These are phyloP conservation scores for Fusarium phyllophilum DNA, from an alignment of 2,329 filamentous ascomycete species.

Conservation along the genomic window DNA sequence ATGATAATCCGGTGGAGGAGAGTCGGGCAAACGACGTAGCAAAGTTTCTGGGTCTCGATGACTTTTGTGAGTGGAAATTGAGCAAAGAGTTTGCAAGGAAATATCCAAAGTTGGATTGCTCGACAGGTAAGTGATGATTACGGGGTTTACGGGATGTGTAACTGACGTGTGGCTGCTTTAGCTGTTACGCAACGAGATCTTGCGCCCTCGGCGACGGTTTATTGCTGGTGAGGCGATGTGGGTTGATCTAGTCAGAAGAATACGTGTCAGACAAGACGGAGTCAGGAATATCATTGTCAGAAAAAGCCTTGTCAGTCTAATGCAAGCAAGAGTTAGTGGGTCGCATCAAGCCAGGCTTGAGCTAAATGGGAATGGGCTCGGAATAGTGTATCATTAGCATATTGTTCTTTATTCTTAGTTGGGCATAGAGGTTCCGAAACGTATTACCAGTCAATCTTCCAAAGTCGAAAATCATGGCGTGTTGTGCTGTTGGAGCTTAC, in stretches of 20 bases:
- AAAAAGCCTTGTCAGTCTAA: background rate
- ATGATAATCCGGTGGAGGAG: background rate
- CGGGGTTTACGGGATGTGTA: fast-evolving
- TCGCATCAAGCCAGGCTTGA: background rate
- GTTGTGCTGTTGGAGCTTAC: background rate
- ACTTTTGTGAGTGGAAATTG: background rate
- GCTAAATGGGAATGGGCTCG: background rate
- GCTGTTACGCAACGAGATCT: background rate
- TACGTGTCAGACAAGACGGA: background rate
- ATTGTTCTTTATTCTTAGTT: background rate
- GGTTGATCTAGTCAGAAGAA: background rate
- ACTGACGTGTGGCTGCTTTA: background rate
- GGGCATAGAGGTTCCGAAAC: too few relatives aligned
- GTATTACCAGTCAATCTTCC: background rate
- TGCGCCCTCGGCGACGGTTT: background rate
- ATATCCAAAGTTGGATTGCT: background rate
- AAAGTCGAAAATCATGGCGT: background rate
- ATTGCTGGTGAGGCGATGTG: background rate
- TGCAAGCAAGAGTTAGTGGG: background rate
- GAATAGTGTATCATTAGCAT: background rate
- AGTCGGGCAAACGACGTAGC: background rate
- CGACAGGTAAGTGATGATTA: background rate
- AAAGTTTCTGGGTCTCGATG: background rate
- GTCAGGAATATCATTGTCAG: background rate
- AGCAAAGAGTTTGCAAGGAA: background rate